Evolutionary conservation across 2,329 filamentous ascomycete genomes (phyloP).

Genomic region (Botrytis hyacinthi): DNA sequence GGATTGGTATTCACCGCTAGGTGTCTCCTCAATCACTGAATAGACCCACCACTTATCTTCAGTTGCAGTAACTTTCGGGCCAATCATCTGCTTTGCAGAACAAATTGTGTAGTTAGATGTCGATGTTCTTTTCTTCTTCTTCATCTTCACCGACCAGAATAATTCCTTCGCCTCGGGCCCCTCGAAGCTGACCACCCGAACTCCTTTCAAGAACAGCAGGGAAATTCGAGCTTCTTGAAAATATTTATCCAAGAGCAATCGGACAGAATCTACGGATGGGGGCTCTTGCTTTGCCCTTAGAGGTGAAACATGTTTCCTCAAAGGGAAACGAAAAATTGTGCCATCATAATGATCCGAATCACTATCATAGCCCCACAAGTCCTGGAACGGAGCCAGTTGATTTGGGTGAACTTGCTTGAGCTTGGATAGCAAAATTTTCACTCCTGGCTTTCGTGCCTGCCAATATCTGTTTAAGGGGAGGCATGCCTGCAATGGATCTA

Average conservation of each 20-base stretch:
- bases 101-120: conserved; percentile 21
- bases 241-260: conserved; percentile 25
- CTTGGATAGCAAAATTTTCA: conserved; percentile 30
- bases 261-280: conserved; percentile 3
- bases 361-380: conserved; percentile 30
- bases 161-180: conserved; percentile 21
- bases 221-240: conserved; percentile 34
- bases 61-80: background rate
- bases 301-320: conserved; percentile 22
- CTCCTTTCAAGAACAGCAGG: conserved; percentile 31
- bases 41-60: conserved; percentile 29
- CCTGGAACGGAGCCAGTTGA: conserved; percentile 30
- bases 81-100: conserved; percentile 15
- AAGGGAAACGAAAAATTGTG: conserved; percentile 36
- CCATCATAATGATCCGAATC: conserved; percentile 29
- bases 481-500: conserved; percentile 37
- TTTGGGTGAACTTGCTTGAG: conserved; percentile 27
- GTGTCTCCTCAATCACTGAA: conserved; percentile 25
- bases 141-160: conserved; percentile 28
- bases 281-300: background rate
- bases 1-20: conserved; percentile 21
- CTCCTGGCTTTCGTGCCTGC: conserved; percentile 29
- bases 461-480: conserved; percentile 28
- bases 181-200: conserved; percentile 29
- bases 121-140: background rate